Evolutionary conservation across 2,329 filamentous ascomycete species (phyloP).

Genomic region (Cordyceps militaris): DNA sequence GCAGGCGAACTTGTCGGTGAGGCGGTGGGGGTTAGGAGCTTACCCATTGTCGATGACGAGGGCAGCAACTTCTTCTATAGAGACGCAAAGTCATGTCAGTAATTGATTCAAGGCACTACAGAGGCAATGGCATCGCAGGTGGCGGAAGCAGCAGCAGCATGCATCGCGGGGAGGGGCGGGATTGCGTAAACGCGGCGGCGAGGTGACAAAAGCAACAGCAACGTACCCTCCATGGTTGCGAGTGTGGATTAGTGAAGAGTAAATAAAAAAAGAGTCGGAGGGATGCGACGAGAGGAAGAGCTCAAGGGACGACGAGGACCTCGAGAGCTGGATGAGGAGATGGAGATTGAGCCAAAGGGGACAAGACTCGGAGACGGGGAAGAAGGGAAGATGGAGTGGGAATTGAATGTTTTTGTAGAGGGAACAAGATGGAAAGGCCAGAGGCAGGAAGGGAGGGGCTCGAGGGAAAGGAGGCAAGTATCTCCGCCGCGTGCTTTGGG

Average conservation of each 20-base stretch:
- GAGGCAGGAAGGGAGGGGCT: constrained; percentile 13
- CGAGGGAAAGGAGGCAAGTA: constrained; percentile 13
- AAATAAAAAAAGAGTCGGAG: constrained; percentile 16
- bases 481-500: neutral
- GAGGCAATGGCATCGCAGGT: constrained; percentile 14
- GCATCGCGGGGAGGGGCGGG: constrained; percentile 13
- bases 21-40: constrained; percentile 43
- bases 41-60: constrained; percentile 99
- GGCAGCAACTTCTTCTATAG: constrained; percentile 96
- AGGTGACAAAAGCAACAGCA: constrained; percentile 26
- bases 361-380: constrained; percentile 9
- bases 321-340: constrained; percentile 15
- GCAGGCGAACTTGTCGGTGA: constrained; percentile 29
- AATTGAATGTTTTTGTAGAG: constrained; percentile 14
- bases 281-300: constrained; percentile 16
- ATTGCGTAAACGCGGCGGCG: constrained; percentile 20
- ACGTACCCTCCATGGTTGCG: constrained; percentile 51
- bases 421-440: constrained; percentile 7
- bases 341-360: constrained; percentile 15
- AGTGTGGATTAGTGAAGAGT: constrained; percentile 32
- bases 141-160: constrained; percentile 13
- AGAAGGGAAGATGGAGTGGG: constrained; percentile 10
- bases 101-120: constrained; percentile 16
- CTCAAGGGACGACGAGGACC: constrained; percentile 20
- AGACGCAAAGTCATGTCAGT: constrained; percentile 38